Base-by-base conservation (phyloP, 2,329 filamentous ascomycete species). In the Massarina eburnea region DNA sequence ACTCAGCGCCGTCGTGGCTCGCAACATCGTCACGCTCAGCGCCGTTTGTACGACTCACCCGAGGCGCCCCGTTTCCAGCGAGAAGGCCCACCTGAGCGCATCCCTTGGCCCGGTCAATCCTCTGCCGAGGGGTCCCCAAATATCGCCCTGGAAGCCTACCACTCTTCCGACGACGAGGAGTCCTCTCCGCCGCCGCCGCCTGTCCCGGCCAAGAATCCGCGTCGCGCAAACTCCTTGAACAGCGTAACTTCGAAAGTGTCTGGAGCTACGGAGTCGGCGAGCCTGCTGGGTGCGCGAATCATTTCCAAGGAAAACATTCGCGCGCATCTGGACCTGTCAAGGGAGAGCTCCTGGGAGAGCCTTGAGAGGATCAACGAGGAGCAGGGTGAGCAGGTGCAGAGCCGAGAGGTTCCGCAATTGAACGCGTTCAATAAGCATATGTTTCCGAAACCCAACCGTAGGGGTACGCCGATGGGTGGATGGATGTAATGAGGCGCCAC, bases 231-330 rank as follows among this genome's bases (percentile, higher is more conserved):
- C 1, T 39, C 35, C 12, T 5, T 27, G 8, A 20, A 14, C 22
- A 8, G 12, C 12, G 6, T 14, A 26, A 21, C 17, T 14, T 14
- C 18, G 34, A 21, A 4, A 14, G 19, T 14, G 8, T 8, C 3
- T 5, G 18, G 4, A 37, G 36, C 20, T 38, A 26, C 20, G 36
- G 33, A 17, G n/a, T 26, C 21, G 21, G 26, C 4, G 34, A 24
- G 7, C 26, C 21, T 10, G 2, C 39, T 41, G 29, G 60, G 39
- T 19, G 32, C 41, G 6, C 64, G 61, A 15, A 65, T 66, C 33
- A 52, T 69, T 2, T 67, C 65, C 5, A 64, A 55, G 32, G 63
- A 67, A 19, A 68, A 67, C 29, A 67, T 69, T 20, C 64, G 65
- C 12, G 51, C 56, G 18, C 58, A 53, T 7, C 46, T 68, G 9